A percentile compares a stretch with the other conserved stretches of the same genome.
Conservation (phyloP, 768 basidiomycete genomes). For the Trametes elegans region DNA sequence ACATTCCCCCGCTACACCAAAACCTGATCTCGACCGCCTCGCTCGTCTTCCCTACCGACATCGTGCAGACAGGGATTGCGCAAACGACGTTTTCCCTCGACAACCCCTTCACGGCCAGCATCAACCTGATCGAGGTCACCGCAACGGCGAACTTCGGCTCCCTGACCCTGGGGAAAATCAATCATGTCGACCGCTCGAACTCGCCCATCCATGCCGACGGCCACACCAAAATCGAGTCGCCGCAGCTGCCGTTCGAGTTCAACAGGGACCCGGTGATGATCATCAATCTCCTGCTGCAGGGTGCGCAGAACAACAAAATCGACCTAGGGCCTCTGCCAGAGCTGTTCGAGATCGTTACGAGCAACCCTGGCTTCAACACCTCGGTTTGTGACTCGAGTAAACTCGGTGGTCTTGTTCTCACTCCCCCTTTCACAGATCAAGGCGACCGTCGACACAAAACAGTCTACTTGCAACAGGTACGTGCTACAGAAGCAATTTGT, state of each 20-base stretch:
- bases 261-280: constrained; percentile 63
- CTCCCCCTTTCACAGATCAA: constrained; percentile 45
- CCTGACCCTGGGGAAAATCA: constrained; percentile 57
- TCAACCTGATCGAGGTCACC: constrained; percentile 56
- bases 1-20: constrained; percentile 61
- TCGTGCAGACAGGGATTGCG: constrained; percentile 59
- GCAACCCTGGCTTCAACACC: constrained; percentile 49
- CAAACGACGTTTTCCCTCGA: constrained; percentile 54
- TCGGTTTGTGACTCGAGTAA: constrained; percentile 38
- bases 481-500: too few relatives aligned
- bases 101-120: constrained; percentile 72
- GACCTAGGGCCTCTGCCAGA: constrained; percentile 57
- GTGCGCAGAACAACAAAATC: constrained; percentile 53
- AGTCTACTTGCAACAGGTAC: constrained; percentile 60
- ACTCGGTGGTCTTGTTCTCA: background rate
- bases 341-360: constrained; percentile 52
- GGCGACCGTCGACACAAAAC: constrained; percentile 49
- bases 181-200: constrained; percentile 51
- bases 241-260: constrained; percentile 55
- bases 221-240: constrained; percentile 57
- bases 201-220: constrained; percentile 60
- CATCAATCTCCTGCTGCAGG: constrained; percentile 50
- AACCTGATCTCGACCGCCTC: constrained; percentile 57
- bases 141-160: constrained; percentile 55
- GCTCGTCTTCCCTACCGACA: constrained; percentile 59